Base-by-base conservation (phyloP, 2,329 filamentous ascomycete species). In the Fusarium concolor region DNA sequence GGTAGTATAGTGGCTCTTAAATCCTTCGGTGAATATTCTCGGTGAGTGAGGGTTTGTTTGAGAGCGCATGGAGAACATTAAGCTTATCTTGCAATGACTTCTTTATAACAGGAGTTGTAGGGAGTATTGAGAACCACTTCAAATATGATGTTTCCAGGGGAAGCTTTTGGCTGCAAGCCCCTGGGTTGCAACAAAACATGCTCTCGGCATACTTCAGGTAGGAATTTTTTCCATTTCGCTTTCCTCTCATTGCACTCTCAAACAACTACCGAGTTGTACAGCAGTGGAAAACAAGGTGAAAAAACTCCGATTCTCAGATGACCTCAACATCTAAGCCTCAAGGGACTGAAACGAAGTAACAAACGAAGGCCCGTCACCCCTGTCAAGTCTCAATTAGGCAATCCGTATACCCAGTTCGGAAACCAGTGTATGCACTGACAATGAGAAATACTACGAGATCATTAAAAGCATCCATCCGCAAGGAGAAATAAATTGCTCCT, bases 391-490 rank as follows among this genome's bases (percentile, higher is more conserved):
- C 15, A 28, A 70, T 65, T 49, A 46, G 69, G 71, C 49, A 72
- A 71, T 63, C 53, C 71, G 71, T 73, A 31, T 72, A 47, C 67
- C 62, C 29, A 72, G 53, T 63, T 28, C 18, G 71, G 67, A 68
- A 73, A 70, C 58, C 55, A 73, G 73, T 75, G 58, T 70, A 73
- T 70, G 73, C 68, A 62, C 26, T 39, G 57, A 35, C 50, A 18
- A 24, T 37, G n/a, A 47, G 38, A 29, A 41, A 50, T 20, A 55
- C 58, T 33, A 62, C 29, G 18, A 26, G 22, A 18, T 26, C 26
- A 10, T 26, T 33, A 44, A 20, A 26, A 22, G 20, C 29, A 42
- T 42, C 33, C 33, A 50, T 50, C n/a, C 33, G 26, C 24, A 50
- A 14, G 14, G 38, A 26, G n/a, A 18, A 24, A 9, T 28, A 20